phyloP scores from a whole-genome alignment of 1,139 yeast genomes.

The Geotrichum fermentans region DNA sequence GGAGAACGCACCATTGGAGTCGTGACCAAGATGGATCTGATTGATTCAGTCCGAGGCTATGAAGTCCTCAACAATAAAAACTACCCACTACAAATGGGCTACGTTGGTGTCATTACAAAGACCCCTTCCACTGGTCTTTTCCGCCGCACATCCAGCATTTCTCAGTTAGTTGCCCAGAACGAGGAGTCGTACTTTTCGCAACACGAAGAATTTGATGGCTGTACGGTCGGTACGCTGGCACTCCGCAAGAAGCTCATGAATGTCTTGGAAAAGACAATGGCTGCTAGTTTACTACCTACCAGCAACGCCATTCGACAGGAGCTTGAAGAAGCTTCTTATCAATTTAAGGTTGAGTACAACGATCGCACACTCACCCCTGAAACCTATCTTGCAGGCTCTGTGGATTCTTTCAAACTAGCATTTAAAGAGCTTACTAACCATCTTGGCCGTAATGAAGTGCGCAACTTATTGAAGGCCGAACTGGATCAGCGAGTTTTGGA shows the following conservation, averaged over 20 bases:
- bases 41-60: constrained; percentile 68
- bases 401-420: constrained; percentile 79
- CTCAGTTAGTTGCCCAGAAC: constrained; percentile 41
- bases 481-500: constrained; percentile 86
- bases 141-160: constrained; percentile 30
- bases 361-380: constrained; percentile 92
- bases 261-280: constrained; percentile 88
- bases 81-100: constrained; percentile 92
- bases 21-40: constrained; percentile 86
- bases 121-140: constrained; percentile 49
- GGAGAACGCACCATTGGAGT: constrained; percentile 97
- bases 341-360: constrained; percentile 92
- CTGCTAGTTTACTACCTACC: constrained; percentile 81
- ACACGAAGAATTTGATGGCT: constrained; percentile 60
- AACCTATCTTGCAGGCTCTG: constrained; percentile 85
- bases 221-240: constrained; percentile 71
- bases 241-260: constrained; percentile 77
- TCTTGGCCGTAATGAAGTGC: constrained; percentile 79
- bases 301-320: constrained; percentile 82
- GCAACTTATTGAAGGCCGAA: constrained; percentile 71
- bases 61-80: constrained; percentile 66
- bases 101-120: constrained; percentile 91
- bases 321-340: constrained; percentile 86
- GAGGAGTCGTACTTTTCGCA: constrained; percentile 47
- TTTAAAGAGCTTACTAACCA: constrained; percentile 80